Percentiles rank a stretch among this genome's conserved stretches.
These are phyloP conservation scores for Calamus simplicifolius DNA, from an alignment of 176 grass and related monocot genomes.

Conservation along the genomic window DNA sequence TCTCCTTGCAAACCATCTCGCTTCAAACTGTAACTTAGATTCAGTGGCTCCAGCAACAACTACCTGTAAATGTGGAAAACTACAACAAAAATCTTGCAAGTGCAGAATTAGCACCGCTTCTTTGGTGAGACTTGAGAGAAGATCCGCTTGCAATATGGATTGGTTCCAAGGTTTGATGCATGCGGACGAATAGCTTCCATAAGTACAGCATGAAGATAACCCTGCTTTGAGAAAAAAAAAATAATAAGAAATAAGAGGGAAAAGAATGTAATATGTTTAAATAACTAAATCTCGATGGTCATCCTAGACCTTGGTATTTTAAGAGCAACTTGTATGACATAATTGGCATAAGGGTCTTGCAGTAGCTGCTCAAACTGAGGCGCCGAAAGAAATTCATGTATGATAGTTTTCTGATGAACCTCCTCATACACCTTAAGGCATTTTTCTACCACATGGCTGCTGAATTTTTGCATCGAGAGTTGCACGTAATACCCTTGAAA, in stretches of 20 bases:
- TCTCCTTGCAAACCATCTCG: no score
- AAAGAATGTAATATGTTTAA: no score
- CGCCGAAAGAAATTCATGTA: conserved; percentile 49
- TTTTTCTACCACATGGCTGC: conserved; percentile 95
- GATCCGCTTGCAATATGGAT: conserved; percentile 81
- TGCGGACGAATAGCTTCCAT: conserved; percentile 57
- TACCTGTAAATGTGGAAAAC: no score
- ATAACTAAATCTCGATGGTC: no score
- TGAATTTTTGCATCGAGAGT: conserved; percentile 83
- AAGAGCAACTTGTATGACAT: conserved; percentile 74
- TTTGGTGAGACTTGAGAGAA: conserved; percentile 45
- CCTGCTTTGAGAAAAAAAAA: conserved; percentile 39
- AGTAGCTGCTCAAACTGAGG: conserved; percentile 65
- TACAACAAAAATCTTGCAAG: no score
- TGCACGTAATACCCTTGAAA: conserved; percentile 72
- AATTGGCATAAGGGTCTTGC: conserved; percentile 87
- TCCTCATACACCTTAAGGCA: conserved; percentile 62
- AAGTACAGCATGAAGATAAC: conserved; percentile 29
- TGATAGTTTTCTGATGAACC: conserved; percentile 46
- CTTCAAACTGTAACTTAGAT: no score
- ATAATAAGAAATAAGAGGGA: no score
- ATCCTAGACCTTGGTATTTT: conserved; percentile 37
- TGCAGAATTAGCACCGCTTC: conserved; percentile 32
- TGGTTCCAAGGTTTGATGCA: conserved; percentile 52
- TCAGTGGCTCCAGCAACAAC: no score